Percentiles rank a stretch among this genome's conserved stretches.
These are phyloP conservation scores for Oleoguttula mirabilis DNA, from an alignment of 495 filamentous ascomycete genomes.

Conservation along the genomic window DNA sequence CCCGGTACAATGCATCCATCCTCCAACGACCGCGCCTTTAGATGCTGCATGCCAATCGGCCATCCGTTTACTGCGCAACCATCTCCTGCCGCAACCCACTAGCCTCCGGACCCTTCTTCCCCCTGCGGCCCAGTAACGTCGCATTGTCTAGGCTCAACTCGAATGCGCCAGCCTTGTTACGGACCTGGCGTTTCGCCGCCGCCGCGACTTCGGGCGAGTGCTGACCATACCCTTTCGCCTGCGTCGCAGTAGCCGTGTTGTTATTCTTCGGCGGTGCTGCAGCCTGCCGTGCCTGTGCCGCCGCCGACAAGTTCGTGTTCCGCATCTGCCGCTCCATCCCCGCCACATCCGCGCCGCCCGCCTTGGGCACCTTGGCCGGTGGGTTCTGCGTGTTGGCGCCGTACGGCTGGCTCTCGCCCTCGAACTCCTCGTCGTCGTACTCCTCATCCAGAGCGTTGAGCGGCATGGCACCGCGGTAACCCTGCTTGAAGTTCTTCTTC, in stretches of 20 bases:
- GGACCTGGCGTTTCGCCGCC: slow-evolving; percentile 66
- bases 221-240: slow-evolving; percentile 59
- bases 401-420: slow-evolving; percentile 40
- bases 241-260: slow-evolving; percentile 32
- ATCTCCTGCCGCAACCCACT: slow-evolving; percentile 25
- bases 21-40: not conserved
- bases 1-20: too few species aligned
- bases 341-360: slow-evolving; percentile 44
- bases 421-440: slow-evolving; percentile 49
- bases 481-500: slow-evolving; percentile 62
- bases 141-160: slow-evolving; percentile 85
- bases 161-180: slow-evolving; percentile 55
- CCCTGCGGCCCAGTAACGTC: slow-evolving; percentile 70
- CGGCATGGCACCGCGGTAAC: slow-evolving; percentile 43
- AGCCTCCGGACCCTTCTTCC: slow-evolving; percentile 33
- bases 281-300: slow-evolving; percentile 48
- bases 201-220: slow-evolving; percentile 65
- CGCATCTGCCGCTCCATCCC: slow-evolving; percentile 78
- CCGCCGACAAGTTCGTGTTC: slow-evolving; percentile 58
- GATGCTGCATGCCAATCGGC: not conserved
- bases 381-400: slow-evolving; percentile 36
- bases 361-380: slow-evolving; percentile 56
- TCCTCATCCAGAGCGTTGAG: slow-evolving; percentile 55
- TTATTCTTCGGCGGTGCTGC: slow-evolving; percentile 22
- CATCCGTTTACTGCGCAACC: slow-evolving; percentile 12